These are phyloP conservation scores for Pelargonium myrrhifolium DNA, from an alignment of 441 rosid species.

Conservation along the genomic window DNA sequence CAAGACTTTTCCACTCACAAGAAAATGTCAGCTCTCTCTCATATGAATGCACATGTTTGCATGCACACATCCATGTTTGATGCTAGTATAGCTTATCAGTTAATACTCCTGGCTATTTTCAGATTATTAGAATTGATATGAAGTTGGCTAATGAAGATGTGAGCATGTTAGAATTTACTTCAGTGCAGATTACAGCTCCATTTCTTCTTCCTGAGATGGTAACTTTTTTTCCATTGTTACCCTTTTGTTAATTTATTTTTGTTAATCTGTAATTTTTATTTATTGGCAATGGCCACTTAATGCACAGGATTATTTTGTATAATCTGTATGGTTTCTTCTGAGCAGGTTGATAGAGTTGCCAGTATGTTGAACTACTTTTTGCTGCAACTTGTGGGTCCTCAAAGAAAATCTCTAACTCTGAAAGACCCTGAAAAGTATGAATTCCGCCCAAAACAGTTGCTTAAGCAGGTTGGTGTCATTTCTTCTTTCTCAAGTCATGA, in stretches of 20 bases:
- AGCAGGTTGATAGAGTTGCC: slow-evolving; percentile 93
- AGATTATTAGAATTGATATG: slow-evolving; percentile 94
- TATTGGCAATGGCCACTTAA: too few relatives aligned
- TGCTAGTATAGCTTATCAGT: slow-evolving; percentile 2
- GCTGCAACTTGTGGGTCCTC: slow-evolving; percentile 97
- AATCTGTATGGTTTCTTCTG: background rate
- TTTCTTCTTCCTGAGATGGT: slow-evolving; percentile 99
- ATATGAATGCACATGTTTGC: background rate
- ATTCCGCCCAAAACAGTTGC: slow-evolving; percentile 88
- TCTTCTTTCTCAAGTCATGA: background rate
- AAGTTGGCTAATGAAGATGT: slow-evolving; percentile 98
- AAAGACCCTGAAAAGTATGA: slow-evolving; percentile 97
- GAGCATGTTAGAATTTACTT: slow-evolving; percentile 83
- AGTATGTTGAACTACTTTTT: slow-evolving; percentile 95
- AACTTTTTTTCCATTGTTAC: slow-evolving; percentile 11
- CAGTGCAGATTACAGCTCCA: slow-evolving; percentile 91
- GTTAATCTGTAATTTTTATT: background rate
- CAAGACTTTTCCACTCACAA: slow-evolving; percentile 81
- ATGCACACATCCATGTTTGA: background rate
- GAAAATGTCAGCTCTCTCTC: slow-evolving; percentile 63
- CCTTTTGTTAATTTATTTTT: background rate
- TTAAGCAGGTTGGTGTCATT: slow-evolving; percentile 63
- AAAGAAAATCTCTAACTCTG: slow-evolving; percentile 79
- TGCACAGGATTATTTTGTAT: background rate
- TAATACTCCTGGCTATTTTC: slow-evolving; percentile 19